These are phyloP conservation scores for Nemania bipapillata DNA, from an alignment of 2,329 filamentous ascomycete species.

Conservation along the genomic window DNA sequence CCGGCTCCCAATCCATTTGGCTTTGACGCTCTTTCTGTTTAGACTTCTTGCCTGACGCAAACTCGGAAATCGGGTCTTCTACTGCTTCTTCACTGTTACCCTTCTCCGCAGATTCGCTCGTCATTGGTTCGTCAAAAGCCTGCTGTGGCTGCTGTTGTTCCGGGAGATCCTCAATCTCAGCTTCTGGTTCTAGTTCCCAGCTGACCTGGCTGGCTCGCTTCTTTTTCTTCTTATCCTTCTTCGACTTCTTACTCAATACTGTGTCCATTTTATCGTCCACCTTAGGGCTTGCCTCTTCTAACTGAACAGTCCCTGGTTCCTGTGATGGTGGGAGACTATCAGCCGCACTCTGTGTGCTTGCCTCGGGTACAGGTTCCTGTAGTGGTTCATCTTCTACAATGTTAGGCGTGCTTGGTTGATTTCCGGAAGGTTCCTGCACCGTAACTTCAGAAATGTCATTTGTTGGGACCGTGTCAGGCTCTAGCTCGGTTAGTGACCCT, in stretches of 20 bases:
- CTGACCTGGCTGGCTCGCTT: constrained; percentile 47
- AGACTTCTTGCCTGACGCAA: constrained; percentile 29
- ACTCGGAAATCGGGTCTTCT: constrained; percentile 26
- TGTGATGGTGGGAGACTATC: constrained; percentile 8
- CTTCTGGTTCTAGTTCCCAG: constrained; percentile 43
- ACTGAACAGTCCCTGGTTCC: constrained; percentile 26
- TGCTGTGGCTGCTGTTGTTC: constrained; percentile 37
- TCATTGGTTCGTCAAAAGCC: constrained; percentile 34
- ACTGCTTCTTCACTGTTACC: constrained; percentile 25
- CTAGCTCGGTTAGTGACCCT: not conserved
- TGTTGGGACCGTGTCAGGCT: not conserved
- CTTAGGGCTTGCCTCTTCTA: constrained; percentile 33
- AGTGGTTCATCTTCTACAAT: constrained; percentile 13
- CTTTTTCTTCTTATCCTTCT: constrained; percentile 57
- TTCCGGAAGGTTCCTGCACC: constrained; percentile 1
- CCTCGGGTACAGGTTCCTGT: constrained; percentile 14
- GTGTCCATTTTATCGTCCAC: constrained; percentile 39
- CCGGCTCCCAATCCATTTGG: constrained; percentile 34
- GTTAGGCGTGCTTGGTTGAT: constrained; percentile 30
- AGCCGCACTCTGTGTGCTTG: not conserved
- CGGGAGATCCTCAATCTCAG: constrained; percentile 40
- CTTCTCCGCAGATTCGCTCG: constrained; percentile 30
- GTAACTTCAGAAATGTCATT: constrained; percentile 1
- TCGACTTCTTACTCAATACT: constrained; percentile 50
- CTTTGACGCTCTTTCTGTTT: constrained; percentile 26